A percentile compares a stretch with the other conserved stretches of the same genome.
phyloP scores from a whole-genome alignment of 305 asterid genomes.

The Fraxinus baroniana region DNA sequence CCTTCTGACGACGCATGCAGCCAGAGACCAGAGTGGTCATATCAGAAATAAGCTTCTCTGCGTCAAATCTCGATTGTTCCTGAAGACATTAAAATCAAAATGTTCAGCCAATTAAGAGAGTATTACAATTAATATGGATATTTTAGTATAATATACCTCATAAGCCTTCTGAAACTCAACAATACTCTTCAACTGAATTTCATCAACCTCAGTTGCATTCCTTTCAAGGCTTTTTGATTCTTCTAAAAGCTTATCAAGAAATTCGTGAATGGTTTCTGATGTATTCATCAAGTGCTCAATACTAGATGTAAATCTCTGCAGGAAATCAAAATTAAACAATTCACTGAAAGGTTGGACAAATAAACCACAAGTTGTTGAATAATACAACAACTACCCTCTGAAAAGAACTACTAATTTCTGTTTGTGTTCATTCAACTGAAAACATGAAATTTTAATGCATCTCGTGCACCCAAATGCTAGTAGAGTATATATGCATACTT shows the following conservation, averaged over 20 bases:
- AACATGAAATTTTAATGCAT: neutral
- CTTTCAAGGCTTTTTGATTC: constrained; percentile 53
- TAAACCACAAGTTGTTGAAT: neutral
- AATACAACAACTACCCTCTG: neutral
- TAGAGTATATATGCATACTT: constrained; percentile 40
- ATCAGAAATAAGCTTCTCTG: constrained; percentile 66
- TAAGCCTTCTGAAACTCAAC: constrained; percentile 61
- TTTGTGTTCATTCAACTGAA: neutral
- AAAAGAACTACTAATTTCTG: neutral
- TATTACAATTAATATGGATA: neutral
- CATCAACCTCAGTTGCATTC: constrained; percentile 56
- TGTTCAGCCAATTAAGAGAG: constrained; percentile 18
- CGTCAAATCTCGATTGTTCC: constrained; percentile 65
- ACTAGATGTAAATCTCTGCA: constrained; percentile 53
- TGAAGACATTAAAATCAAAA: constrained; percentile 26
- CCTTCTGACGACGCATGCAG: constrained; percentile 68
- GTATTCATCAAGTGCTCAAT: constrained; percentile 44
- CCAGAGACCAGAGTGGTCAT: constrained; percentile 60
- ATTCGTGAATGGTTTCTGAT: constrained; percentile 47
- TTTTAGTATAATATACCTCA: constrained; percentile 45
- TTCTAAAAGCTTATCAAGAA: constrained; percentile 46
- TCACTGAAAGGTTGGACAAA: constrained; percentile 4
- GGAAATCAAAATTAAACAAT: constrained; percentile 14
- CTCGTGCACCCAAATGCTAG: neutral
- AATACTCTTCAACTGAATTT: constrained; percentile 53